A percentile compares a stretch with the other conserved stretches of the same genome.
These are phyloP conservation scores for Wickerhamiella galacta DNA, from an alignment of 805 yeast species.

Conservation along the genomic window DNA sequence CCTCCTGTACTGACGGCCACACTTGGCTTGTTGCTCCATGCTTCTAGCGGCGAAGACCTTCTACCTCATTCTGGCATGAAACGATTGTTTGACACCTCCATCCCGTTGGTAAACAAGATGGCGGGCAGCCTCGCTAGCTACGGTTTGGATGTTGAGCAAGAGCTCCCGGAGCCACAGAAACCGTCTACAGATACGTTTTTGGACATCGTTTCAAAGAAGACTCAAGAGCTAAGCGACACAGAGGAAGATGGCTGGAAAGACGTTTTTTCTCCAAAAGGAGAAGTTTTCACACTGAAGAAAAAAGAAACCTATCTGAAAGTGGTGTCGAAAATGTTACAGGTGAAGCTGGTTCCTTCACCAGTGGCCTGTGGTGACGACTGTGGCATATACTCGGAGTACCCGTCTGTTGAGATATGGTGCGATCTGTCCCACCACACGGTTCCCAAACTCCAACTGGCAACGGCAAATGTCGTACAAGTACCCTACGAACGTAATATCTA, in stretches of 20 bases:
- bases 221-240: neutral
- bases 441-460: slow-evolving; percentile 25
- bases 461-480: slow-evolving; percentile 28
- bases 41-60: neutral
- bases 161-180: neutral
- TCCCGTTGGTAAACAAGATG: slow-evolving; percentile 15
- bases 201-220: neutral
- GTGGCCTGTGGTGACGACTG: slow-evolving; percentile 14
- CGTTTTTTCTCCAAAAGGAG: slow-evolving; percentile 1
- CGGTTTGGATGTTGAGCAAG: slow-evolving; percentile 12
- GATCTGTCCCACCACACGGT: too few relatives aligned
- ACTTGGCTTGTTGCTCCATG: slow-evolving; percentile 19
- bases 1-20: slow-evolving; percentile 19
- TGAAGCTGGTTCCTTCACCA: slow-evolving; percentile 33
- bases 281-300: slow-evolving; percentile 5
- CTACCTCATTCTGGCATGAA: slow-evolving; percentile 10
- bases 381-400: slow-evolving; percentile 22
- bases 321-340: slow-evolving; percentile 25
- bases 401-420: slow-evolving; percentile 43
- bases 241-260: slow-evolving; percentile 3
- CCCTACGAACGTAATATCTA: slow-evolving; percentile 29
- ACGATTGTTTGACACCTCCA: slow-evolving; percentile 16
- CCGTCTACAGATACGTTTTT: neutral
- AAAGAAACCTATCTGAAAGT: slow-evolving; percentile 4
- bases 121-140: slow-evolving; percentile 15